These are phyloP conservation scores for Toxicodendron radicans DNA, from an alignment of 345 rosid species.

Conservation along the genomic window DNA sequence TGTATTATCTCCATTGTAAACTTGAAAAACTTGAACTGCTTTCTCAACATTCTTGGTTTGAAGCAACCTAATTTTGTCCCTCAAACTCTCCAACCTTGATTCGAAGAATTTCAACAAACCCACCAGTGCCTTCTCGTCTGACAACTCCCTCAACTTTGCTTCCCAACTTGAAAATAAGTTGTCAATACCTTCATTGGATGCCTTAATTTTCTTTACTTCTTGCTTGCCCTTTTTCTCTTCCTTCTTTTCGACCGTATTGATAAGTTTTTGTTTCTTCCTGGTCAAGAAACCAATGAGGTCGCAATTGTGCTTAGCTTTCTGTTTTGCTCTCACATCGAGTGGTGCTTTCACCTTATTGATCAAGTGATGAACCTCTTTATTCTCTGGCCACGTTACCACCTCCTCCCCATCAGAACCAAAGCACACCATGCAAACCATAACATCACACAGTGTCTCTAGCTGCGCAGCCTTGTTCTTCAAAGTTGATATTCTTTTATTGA, in stretches of 20 bases:
- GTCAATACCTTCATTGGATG: too few species aligned
- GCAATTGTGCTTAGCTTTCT: background rate
- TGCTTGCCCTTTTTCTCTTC: background rate
- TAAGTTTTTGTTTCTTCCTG: background rate
- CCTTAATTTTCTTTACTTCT: too few species aligned
- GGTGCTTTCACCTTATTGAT: background rate
- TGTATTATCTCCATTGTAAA: background rate
- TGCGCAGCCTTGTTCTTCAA: constrained; percentile 20
- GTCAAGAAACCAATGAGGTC: background rate
- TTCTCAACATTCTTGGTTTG: background rate
- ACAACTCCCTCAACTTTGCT: background rate
- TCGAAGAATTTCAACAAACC: background rate
- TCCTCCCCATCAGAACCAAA: background rate
- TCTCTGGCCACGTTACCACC: constrained; percentile 19
- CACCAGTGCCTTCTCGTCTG: background rate
- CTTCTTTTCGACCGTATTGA: background rate
- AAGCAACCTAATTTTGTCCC: constrained; percentile 5
- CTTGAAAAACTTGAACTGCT: background rate
- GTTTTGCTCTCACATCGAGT: background rate
- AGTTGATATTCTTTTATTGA: background rate
- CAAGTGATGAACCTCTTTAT: background rate
- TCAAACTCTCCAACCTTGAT: background rate
- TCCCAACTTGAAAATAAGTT: background rate
- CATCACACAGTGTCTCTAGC: constrained; percentile 5
- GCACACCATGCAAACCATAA: constrained; percentile 12